phyloP scores from a whole-genome alignment of 179 eudicot species.

The Beta macrorhiza region DNA sequence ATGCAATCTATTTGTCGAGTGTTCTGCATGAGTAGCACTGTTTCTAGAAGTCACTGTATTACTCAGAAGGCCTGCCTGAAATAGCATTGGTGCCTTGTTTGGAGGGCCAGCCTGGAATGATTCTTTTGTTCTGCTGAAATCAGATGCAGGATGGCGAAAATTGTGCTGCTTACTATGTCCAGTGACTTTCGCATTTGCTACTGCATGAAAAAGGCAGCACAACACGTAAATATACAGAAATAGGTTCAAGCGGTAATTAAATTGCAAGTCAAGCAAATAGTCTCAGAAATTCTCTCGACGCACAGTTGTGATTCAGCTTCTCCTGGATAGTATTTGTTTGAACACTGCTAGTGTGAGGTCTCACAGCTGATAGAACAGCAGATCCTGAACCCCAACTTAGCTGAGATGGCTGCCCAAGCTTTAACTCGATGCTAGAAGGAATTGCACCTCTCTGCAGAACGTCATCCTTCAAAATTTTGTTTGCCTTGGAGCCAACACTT shows the following conservation, averaged over 20 bases:
- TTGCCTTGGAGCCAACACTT: slow-evolving; percentile 21
- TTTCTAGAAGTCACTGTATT: slow-evolving; percentile 20
- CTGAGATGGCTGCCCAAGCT: slow-evolving; percentile 73
- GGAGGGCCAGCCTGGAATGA: slow-evolving; percentile 26
- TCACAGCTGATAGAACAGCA: slow-evolving; percentile 24
- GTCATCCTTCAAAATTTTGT: slow-evolving; percentile 34
- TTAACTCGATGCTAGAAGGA: slow-evolving; percentile 56
- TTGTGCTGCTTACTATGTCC: slow-evolving; percentile 25
- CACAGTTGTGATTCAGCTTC: slow-evolving; percentile 41
- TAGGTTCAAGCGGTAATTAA: background rate
- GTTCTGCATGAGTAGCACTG: slow-evolving; percentile 28
- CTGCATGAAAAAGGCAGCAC: slow-evolving; percentile 33
- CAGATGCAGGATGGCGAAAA: slow-evolving; percentile 30
- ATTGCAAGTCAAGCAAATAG: slow-evolving; percentile 11
- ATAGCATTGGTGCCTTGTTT: slow-evolving; percentile 26
- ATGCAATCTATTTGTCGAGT: slow-evolving; percentile 27
- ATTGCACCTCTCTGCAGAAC: slow-evolving; percentile 29
- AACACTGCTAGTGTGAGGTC: slow-evolving; percentile 31
- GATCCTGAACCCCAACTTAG: slow-evolving; percentile 39
- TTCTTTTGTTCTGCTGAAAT: slow-evolving; percentile 29
- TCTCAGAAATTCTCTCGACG: slow-evolving; percentile 23
- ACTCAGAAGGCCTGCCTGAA: slow-evolving; percentile 24
- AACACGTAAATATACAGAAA: slow-evolving; percentile 12
- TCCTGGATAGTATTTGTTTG: slow-evolving; percentile 32
- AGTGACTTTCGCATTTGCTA: slow-evolving; percentile 27